These are phyloP conservation scores for Lactarius trivialis DNA, from an alignment of 768 basidiomycete genomes.

Conservation along the genomic window DNA sequence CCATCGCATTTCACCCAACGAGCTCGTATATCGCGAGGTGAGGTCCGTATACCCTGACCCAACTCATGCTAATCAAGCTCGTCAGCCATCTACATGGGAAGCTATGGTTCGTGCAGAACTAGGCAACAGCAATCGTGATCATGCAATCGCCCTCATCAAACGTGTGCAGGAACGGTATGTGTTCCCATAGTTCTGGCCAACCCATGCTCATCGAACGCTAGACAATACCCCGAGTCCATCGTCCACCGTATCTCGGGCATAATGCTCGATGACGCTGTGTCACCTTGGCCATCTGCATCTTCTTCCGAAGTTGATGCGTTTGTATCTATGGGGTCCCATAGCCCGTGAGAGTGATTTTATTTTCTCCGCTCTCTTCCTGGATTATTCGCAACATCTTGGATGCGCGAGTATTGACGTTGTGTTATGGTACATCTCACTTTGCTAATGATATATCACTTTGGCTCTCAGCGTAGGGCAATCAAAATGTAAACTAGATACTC, in stretches of 20 bases:
- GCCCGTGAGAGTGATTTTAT: slow-evolving; percentile 5
- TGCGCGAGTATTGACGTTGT: neutral
- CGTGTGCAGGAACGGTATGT: slow-evolving; percentile 65
- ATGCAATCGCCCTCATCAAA: slow-evolving; percentile 61
- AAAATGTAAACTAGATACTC: slow-evolving; percentile 17
- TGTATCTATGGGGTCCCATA: slow-evolving; percentile 6
- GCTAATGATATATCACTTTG: slow-evolving; percentile 9
- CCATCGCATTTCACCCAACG: slow-evolving; percentile 35
- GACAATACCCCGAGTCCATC: slow-evolving; percentile 73
- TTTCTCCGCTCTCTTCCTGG: neutral
- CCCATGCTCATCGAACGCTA: slow-evolving; percentile 28
- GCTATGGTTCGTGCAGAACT: slow-evolving; percentile 92
- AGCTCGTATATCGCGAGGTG: slow-evolving; percentile 81
- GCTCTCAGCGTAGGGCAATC: neutral
- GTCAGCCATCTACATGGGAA: slow-evolving; percentile 87
- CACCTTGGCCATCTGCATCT: slow-evolving; percentile 34
- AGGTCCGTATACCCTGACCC: slow-evolving; percentile 25
- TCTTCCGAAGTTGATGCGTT: slow-evolving; percentile 12
- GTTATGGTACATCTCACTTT: neutral
- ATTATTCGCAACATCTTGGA: neutral
- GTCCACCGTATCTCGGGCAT: slow-evolving; percentile 76
- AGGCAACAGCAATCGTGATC: slow-evolving; percentile 62
- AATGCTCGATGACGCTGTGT: slow-evolving; percentile 60
- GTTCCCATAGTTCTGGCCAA: neutral
- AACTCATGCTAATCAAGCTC: slow-evolving; percentile 3